Evolutionary conservation across 768 basidiomycete species (phyloP).

Genomic region (Psilocybe cubensis): DNA sequence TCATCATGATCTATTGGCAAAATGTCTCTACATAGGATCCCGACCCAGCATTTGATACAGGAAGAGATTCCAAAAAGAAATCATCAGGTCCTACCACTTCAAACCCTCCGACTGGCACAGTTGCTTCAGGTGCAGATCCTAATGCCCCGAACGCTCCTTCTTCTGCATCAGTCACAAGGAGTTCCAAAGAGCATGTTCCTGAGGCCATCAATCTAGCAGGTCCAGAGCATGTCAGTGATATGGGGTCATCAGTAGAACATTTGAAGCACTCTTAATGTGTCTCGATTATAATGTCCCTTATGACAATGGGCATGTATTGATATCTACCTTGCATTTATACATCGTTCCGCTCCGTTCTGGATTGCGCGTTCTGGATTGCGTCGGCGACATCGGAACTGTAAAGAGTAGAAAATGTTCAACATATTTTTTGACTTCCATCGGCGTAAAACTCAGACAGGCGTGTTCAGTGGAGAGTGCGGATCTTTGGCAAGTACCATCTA

Average conservation of each 20-base stretch:
- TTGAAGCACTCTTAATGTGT: neutral
- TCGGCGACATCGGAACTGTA: no score
- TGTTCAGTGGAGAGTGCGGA: no score
- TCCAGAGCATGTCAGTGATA: neutral
- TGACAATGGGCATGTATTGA: neutral
- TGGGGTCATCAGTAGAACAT: neutral
- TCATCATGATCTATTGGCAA: no score
- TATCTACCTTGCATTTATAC: neutral
- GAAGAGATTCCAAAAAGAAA: neutral
- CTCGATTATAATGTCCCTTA: no score
- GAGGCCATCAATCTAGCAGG: neutral
- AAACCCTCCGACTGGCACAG: neutral
- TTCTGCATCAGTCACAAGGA: neutral
- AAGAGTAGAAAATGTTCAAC: no score
- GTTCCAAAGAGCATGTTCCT: neutral
- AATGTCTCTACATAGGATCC: neutral
- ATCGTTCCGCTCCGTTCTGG: neutral
- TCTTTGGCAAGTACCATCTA: no score
- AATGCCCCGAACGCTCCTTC: neutral
- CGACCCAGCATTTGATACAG: constrained; percentile 2
- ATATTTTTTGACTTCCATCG: no score
- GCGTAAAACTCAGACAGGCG: no score
- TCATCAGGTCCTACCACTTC: neutral
- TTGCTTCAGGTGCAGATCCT: neutral
- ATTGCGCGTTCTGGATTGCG: no score